Base-by-base conservation (phyloP, 257 asterid species). In the Salvia splendens region DNA sequence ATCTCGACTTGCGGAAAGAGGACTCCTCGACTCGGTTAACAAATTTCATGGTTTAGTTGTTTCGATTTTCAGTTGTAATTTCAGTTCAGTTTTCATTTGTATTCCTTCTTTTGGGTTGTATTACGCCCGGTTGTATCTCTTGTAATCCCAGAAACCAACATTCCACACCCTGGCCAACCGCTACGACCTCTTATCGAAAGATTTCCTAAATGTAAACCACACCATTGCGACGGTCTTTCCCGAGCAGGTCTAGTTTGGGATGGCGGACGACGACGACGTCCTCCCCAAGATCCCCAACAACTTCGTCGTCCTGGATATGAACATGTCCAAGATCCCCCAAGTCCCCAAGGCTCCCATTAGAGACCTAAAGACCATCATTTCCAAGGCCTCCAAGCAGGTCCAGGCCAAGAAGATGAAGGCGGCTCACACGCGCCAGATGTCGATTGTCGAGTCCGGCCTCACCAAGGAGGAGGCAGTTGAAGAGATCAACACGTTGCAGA, bases 141-240 rank as follows among this genome's bases (percentile, higher is more conserved):
- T n/a, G n/a, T n/a, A n/a, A n/a, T n/a, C n/a, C n/a, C n/a, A n/a
- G n/a, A n/a, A n/a, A n/a, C n/a, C n/a, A n/a, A n/a, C n/a, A n/a
- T n/a, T n/a, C n/a, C n/a, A n/a, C n/a, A n/a, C 95, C 14, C 71
- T 93, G 16, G 99, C 97, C 1, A 97, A 90, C 59, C 86, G 99
- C 3, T 90, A 88, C 59, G 99, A 93, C 69, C 84, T 80, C 49
- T 12, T 93, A 12, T 93, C 99, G 38, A 90, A 83, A 11, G 97
- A 93, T 5, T 47, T 93, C 17, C 99, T 90, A 43, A 87, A 83
- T 56, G 97, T 96, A 42, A 93, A 93, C 62, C 80, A 82, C 51
- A 88, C 97, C 2, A 82, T 93, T 6, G 99, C 97, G 1, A 78
- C 86, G 1, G 85, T 84, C 3, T 90, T 79, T 40, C 99, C 99